Evolutionary conservation across 169 alveolate genomes (phyloP).

Genomic region (Cryptosporidium sp.): DNA sequence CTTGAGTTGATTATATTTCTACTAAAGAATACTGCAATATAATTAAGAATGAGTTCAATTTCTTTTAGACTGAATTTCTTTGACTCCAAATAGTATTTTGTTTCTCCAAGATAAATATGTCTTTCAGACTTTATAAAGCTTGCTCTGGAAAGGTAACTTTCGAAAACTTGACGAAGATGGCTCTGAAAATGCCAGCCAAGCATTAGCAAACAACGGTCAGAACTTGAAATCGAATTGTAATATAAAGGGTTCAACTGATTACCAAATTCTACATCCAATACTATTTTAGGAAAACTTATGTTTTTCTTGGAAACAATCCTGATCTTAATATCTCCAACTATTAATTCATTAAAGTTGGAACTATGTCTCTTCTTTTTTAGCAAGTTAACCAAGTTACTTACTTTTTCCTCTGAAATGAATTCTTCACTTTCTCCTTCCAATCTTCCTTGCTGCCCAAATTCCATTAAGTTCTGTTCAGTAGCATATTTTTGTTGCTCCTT

Average conservation of each 20-base stretch:
- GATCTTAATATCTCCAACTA: slow-evolving; percentile 8
- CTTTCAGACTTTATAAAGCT: background rate
- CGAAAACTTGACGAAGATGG: slow-evolving; percentile 2
- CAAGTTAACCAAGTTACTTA: background rate
- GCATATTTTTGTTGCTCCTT: background rate
- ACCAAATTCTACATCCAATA: slow-evolving; percentile 49
- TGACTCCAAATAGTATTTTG: slow-evolving; percentile 8
- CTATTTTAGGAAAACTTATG: background rate
- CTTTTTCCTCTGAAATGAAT: background rate
- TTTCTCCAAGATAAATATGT: slow-evolving; percentile 12
- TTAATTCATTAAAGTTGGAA: background rate
- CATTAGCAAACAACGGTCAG: background rate
- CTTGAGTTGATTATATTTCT: background rate
- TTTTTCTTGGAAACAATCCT: background rate
- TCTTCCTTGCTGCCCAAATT: background rate
- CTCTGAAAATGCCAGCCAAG: slow-evolving; percentile 19
- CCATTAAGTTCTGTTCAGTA: background rate
- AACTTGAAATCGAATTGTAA: background rate
- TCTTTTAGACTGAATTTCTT: background rate
- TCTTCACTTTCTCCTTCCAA: background rate
- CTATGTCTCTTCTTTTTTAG: background rate
- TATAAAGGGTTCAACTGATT: slow-evolving; percentile 43
- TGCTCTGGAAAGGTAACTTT: slow-evolving; percentile 3
- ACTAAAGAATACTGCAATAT: slow-evolving; percentile 24
- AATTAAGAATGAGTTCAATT: background rate